These are phyloP conservation scores for Escovopsis sp. DNA, from an alignment of 2,329 filamentous ascomycete species.

Conservation along the genomic window DNA sequence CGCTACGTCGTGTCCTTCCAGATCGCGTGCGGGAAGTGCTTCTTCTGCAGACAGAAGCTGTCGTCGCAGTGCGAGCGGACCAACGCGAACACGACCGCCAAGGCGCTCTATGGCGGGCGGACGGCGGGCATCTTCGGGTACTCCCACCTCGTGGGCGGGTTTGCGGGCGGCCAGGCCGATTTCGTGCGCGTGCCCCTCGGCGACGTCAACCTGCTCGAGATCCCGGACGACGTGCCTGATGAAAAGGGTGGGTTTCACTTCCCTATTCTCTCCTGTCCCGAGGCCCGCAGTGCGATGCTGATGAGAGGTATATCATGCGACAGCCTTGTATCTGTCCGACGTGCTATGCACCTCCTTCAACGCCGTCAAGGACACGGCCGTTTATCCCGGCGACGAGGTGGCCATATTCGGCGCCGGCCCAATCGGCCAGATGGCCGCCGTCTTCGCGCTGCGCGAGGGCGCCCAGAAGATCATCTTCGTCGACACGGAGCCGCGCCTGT, in stretches of 20 bases:
- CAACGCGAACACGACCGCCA: slow-evolving; percentile 54
- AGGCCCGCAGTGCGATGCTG: not conserved
- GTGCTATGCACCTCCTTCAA: slow-evolving; percentile 70
- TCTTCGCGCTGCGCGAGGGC: slow-evolving; percentile 61
- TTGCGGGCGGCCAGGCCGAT: slow-evolving; percentile 76
- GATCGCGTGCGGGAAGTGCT: slow-evolving; percentile 60
- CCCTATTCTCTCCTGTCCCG: not conserved
- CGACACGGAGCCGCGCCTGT: slow-evolving; percentile 56
- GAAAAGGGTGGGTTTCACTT: slow-evolving; percentile 44
- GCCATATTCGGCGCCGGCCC: slow-evolving; percentile 78
- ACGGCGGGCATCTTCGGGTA: slow-evolving; percentile 64
- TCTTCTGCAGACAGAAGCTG: slow-evolving; percentile 63
- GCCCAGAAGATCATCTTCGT: slow-evolving; percentile 65
- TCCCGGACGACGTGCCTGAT: slow-evolving; percentile 67
- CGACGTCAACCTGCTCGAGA: slow-evolving; percentile 65
- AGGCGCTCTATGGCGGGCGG: slow-evolving; percentile 63
- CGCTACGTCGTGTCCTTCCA: slow-evolving; percentile 78
- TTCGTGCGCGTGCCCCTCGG: slow-evolving; percentile 70
- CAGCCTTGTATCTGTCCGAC: slow-evolving; percentile 59
- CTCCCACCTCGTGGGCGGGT: slow-evolving; percentile 69
- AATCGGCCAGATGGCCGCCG: slow-evolving; percentile 69
- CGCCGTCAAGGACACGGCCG: slow-evolving; percentile 65
- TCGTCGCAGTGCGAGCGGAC: slow-evolving; percentile 70
- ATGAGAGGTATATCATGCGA: too few relatives aligned
- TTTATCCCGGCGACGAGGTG: slow-evolving; percentile 62